Percentiles rank a stretch among this genome's conserved stretches.
phyloP scores from a whole-genome alignment of 2,329 filamentous ascomycete genomes.

The Xylaria sp. region DNA sequence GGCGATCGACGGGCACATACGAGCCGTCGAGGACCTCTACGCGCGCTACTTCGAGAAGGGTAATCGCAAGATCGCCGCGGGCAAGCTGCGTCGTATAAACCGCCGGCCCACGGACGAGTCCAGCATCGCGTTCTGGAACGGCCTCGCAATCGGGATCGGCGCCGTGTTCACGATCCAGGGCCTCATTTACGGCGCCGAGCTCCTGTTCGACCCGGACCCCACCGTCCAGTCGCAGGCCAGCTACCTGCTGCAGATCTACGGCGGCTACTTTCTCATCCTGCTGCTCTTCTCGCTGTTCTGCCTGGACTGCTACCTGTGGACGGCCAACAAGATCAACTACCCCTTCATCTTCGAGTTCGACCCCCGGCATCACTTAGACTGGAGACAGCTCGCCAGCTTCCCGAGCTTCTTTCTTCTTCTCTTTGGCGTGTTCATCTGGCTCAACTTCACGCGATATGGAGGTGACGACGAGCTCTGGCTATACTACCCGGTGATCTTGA shows the following conservation, averaged over 20 bases:
- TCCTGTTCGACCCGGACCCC: constrained; percentile 62
- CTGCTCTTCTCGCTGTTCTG: constrained; percentile 86
- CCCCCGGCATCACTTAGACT: constrained; percentile 84
- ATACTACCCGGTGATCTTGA: constrained; percentile 86
- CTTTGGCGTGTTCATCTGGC: constrained; percentile 83
- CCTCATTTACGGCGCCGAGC: constrained; percentile 66
- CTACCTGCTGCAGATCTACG: constrained; percentile 89
- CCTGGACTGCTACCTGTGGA: constrained; percentile 85
- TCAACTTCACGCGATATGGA: constrained; percentile 83
- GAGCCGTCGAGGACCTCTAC: constrained; percentile 88
- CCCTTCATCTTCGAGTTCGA: constrained; percentile 98
- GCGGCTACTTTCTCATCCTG: constrained; percentile 86
- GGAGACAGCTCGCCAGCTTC: constrained; percentile 87
- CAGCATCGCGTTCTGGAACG: constrained; percentile 67
- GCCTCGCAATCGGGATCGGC: constrained; percentile 74
- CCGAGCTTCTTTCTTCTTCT: constrained; percentile 84
- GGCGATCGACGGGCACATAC: constrained; percentile 81
- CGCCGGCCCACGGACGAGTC: constrained; percentile 67
- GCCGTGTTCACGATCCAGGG: constrained; percentile 74
- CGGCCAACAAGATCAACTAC: constrained; percentile 89
- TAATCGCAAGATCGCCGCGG: constrained; percentile 89
- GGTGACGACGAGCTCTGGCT: constrained; percentile 74
- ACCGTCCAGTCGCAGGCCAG: constrained; percentile 63
- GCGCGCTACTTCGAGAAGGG: constrained; percentile 93
- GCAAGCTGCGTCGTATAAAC: constrained; percentile 81